Conservation (phyloP, 2,329 filamentous ascomycete species). For the Penicillium sp. region DNA sequence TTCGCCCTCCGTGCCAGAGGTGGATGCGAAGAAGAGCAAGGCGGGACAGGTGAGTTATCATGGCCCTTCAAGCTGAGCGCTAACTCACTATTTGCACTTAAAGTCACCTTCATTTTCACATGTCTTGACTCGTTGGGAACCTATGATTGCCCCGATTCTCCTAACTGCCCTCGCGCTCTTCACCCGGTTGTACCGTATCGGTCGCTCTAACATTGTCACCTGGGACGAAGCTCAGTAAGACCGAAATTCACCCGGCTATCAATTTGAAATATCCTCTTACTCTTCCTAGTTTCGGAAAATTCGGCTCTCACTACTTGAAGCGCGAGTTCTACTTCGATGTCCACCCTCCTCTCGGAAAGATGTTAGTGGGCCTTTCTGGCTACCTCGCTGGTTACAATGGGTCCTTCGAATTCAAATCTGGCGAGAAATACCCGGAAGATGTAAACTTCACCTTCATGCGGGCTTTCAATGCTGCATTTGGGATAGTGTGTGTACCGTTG, state of each 20-base stretch:
- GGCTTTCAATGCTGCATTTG: slow-evolving; percentile 94
- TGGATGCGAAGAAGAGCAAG: slow-evolving; percentile 40
- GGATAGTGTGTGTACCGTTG: slow-evolving; percentile 87
- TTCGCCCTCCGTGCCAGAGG: slow-evolving; percentile 26
- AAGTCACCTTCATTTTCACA: slow-evolving; percentile 43
- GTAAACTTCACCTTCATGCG: slow-evolving; percentile 99
- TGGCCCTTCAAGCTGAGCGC: neutral
- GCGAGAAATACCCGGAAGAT: slow-evolving; percentile 90
- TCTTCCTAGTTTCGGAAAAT: slow-evolving; percentile 65
- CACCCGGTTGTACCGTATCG: slow-evolving; percentile 70
- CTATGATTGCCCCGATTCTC: slow-evolving; percentile 65
- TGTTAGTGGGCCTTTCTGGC: slow-evolving; percentile 94
- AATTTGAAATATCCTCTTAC: slow-evolving; percentile 6
- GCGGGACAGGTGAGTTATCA: slow-evolving; percentile 37
- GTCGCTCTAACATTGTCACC: slow-evolving; percentile 71
- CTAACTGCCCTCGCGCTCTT: slow-evolving; percentile 68
- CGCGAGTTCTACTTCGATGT: slow-evolving; percentile 99
- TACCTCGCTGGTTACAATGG: slow-evolving; percentile 98
- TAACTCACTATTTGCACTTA: neutral
- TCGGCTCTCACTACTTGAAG: slow-evolving; percentile 98
- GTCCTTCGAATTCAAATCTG: slow-evolving; percentile 99
- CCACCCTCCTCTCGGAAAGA: slow-evolving; percentile 95
- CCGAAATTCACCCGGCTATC: neutral
- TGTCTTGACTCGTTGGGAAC: slow-evolving; percentile 62
- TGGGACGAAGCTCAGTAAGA: slow-evolving; percentile 77